Evolutionary conservation across 1,139 yeast species (phyloP), one percentile per base, ranked within the genome.

Genomic region (Pichia sp.): DNA sequence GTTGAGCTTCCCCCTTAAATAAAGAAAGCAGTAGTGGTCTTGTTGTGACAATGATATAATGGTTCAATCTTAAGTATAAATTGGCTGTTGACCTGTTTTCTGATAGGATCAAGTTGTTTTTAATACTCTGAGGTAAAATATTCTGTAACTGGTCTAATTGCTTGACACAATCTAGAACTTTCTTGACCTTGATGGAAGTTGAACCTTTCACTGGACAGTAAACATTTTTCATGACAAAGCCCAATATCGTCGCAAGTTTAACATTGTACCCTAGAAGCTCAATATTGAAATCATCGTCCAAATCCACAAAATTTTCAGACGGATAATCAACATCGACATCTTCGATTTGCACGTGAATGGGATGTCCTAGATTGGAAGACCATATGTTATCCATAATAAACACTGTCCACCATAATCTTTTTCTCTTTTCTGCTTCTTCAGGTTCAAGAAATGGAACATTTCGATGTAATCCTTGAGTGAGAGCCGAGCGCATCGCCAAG

Each of bases 341-440:
- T 9, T 73, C 67, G 47, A 67, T 67, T 45, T 69, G 71, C 32
- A 73, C 69, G 54, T 72, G 75, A 31, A 72, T 68, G 0, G 69
- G 69, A 52, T 64, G 62, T 27, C 66, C 66, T 54, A 72, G 63
- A 47, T 72, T 70, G 1, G 76, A 65, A 6, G 75, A 68, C 77
- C 77, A 73, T 3, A 70, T 62, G 16, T 69, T 68, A 53, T 73
- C 79, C 55, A 71, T 68, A 11, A 72, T 66, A 50, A 69, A 72
- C 5, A 72, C 67, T 2, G 77, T 66, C 79, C 79, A 73, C 77
- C 78, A 73, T n/a, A 73, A 52, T 34, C 77, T 58, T 53, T 72
- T 69, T 8, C 68, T 55, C 47, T 67, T 69, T 47, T 73, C 78
- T 39, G 50, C 52, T 38, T 57, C 60, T 23, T 44, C 49, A 3